phyloP scores from a whole-genome alignment of 2,329 filamentous ascomycete species.

The Chaetomiaceae sp. region DNA sequence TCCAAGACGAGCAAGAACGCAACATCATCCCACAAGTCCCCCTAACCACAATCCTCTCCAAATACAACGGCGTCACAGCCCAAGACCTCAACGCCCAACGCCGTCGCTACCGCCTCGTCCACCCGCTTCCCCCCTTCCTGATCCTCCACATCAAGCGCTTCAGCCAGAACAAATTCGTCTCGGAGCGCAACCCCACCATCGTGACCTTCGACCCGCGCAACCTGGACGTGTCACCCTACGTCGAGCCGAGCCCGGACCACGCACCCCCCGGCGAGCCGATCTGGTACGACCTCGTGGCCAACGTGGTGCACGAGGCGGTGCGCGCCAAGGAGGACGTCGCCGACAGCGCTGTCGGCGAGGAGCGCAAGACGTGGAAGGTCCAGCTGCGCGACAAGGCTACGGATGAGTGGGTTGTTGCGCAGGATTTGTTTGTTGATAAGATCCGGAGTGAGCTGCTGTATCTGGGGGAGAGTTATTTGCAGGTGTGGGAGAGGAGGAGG shows the following conservation, averaged over 20 bases:
- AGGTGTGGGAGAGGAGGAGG: constrained; percentile 88
- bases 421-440: constrained; percentile 89
- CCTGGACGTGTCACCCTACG: constrained; percentile 84
- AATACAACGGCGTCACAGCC: constrained; percentile 84
- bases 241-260: constrained; percentile 74
- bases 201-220: constrained; percentile 85
- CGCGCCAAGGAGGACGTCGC: constrained; percentile 77
- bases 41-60: constrained; percentile 74
- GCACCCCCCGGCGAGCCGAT: constrained; percentile 75
- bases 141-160: constrained; percentile 97
- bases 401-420: constrained; percentile 86
- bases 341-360: constrained; percentile 68
- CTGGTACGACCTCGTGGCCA: constrained; percentile 92
- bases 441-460: constrained; percentile 86
- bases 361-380: constrained; percentile 86
- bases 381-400: constrained; percentile 78
- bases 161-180: constrained; percentile 92
- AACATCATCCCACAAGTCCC: constrained; percentile 96
- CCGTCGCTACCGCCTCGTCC: constrained; percentile 81
- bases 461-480: constrained; percentile 88
- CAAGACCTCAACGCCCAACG: constrained; percentile 88
- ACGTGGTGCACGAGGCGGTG: constrained; percentile 84
- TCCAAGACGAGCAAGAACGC: constrained; percentile 89
- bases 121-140: constrained; percentile 86
- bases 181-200: constrained; percentile 94